Conservation (phyloP, 1,284 basidiomycete genomes). For the Xanthoconium separans region DNA sequence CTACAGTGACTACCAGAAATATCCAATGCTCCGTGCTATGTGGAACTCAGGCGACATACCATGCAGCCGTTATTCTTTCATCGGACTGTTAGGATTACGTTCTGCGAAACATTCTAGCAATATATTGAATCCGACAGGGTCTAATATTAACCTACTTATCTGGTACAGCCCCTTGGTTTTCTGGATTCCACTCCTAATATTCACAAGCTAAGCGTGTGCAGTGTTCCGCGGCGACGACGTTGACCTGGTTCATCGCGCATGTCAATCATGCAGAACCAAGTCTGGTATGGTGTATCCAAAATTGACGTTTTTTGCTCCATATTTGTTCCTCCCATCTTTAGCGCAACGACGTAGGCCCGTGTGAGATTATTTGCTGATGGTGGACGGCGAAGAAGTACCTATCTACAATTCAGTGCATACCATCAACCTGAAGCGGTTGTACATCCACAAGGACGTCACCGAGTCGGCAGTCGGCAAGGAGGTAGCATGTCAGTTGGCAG, state of each 20-base stretch:
- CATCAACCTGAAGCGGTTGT: conserved; percentile 2
- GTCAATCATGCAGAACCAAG: not conserved
- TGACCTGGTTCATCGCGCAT: not conserved
- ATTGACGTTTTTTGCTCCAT: no score
- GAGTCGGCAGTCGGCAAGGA: conserved; percentile 4
- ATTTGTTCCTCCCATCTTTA: not conserved
- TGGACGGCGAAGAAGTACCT: conserved; percentile 4
- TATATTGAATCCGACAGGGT: not conserved
- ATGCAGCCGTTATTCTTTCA: not conserved
- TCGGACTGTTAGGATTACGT: no score
- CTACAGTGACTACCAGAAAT: not conserved
- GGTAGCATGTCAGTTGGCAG: conserved; percentile 3
- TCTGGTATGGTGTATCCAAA: not conserved
- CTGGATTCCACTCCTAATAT: not conserved
- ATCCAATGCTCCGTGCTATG: not conserved
- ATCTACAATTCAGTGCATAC: not conserved
- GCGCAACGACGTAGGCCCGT: not conserved
- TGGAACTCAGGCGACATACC: not conserved
- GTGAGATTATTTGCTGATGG: conserved; percentile 9
- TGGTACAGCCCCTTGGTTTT: not conserved
- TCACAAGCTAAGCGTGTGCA: not conserved
- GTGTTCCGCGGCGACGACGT: not conserved
- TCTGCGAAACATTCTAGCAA: not conserved
- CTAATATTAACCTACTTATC: not conserved
- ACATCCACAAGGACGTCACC: not conserved